A percentile compares a stretch with the other conserved stretches of the same genome.
Evolutionary conservation across 768 basidiomycete genomes (phyloP).

Genomic region (Pleurotus djamor): DNA sequence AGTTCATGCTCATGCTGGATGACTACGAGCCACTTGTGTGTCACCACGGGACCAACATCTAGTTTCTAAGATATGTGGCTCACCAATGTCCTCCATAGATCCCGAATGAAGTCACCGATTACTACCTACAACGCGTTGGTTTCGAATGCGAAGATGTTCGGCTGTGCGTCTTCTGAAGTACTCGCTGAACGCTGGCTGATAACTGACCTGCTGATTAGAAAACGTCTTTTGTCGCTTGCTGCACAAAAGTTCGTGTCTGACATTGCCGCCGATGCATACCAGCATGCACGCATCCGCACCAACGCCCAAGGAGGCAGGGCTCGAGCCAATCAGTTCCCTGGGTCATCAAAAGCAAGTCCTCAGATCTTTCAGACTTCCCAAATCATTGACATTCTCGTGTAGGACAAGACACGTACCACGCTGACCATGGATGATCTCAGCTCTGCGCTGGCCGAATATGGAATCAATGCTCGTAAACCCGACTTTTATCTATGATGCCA

Average conservation of each 20-base stretch:
- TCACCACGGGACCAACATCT: not conserved
- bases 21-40: constrained; percentile 93
- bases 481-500: constrained; percentile 79
- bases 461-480: constrained; percentile 90
- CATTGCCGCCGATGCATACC: constrained; percentile 94
- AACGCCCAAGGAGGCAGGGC: constrained; percentile 78
- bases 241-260: constrained; percentile 98
- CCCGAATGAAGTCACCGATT: constrained; percentile 96
- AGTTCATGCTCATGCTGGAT: constrained; percentile 94
- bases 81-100: constrained; percentile 49
- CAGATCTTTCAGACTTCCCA: not conserved
- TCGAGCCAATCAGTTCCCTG: constrained; percentile 62
- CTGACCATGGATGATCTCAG: constrained; percentile 98
- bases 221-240: constrained; percentile 91
- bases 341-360: constrained; percentile 61
- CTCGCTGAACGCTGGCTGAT: no score
- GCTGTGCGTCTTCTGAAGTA: constrained; percentile 49
- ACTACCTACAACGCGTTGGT: constrained; percentile 93
- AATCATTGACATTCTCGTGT: not conserved
- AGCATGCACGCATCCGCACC: constrained; percentile 94
- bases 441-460: constrained; percentile 92
- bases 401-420: constrained; percentile 92
- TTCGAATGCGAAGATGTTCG: constrained; percentile 95
- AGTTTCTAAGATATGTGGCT: no score
- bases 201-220: constrained; percentile 43